phyloP scores from a whole-genome alignment of 1,284 basidiomycete species.

The Irpex lacteus region DNA sequence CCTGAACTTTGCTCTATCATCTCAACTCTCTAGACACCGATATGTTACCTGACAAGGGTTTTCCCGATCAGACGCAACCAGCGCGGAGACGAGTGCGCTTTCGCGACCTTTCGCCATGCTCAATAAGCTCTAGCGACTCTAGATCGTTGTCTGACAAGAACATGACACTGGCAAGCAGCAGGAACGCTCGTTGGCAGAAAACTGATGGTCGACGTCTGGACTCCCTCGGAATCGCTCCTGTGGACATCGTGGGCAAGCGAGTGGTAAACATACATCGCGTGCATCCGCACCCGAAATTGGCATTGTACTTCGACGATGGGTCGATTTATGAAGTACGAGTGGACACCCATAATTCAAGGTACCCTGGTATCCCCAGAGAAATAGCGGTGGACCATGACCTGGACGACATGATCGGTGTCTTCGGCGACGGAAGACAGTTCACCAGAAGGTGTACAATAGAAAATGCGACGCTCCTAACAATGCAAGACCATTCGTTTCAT shows the following conservation, averaged over 20 bases:
- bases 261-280: constrained; percentile 49
- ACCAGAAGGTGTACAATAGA: constrained; percentile 40
- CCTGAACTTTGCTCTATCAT: not conserved
- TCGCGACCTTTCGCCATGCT: not conserved
- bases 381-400: constrained; percentile 54
- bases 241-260: constrained; percentile 48
- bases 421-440: constrained; percentile 2
- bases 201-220: not conserved
- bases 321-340: constrained; percentile 56
- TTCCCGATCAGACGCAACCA: not conserved
- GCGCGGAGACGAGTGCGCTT: not conserved
- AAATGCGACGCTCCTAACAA: constrained; percentile 52
- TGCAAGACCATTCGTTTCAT: constrained; percentile 18
- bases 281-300: constrained; percentile 51
- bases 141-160: not conserved
- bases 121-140: not conserved
- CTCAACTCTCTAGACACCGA: not conserved
- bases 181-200: not conserved
- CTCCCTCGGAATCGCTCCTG: constrained; percentile 43
- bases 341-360: constrained; percentile 56
- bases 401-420: constrained; percentile 37
- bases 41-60: not conserved
- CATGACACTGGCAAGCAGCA: not conserved
- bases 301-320: constrained; percentile 52
- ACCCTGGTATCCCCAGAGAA: constrained; percentile 53